Base-by-base conservation (phyloP, 139 green algal species). In the Chlamydomonas sp. region DNA sequence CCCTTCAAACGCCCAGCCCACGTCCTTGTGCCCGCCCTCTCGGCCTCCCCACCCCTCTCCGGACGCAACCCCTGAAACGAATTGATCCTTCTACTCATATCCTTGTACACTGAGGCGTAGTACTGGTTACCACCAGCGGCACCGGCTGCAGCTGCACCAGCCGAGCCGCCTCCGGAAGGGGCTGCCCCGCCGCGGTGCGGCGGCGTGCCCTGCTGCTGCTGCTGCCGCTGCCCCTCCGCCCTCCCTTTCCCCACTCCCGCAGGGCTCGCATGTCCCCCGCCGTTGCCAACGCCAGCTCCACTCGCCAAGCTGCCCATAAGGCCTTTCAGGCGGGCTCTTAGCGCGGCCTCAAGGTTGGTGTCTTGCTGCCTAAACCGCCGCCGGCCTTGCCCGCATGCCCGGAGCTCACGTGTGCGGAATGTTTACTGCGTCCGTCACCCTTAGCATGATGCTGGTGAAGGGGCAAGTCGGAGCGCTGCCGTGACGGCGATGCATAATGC, bases 91-190 rank as follows among this genome's bases (percentile, higher is more conserved):
- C 31, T 49, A 49, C 84, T 62, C 84, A 88, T 75, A 7, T 77
- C 84, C 75, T 88, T 88, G 64, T 88, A 88, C 49, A 88, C 75
- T 0, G 63, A 75, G 8, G 74, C 75, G 10, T 77, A 9, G 66
- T 88, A 88, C 72, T 78, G 59, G 60, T 12, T 14, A 8, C 69
- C 81, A 6, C 59, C 71, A 16, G 63, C n/a, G 2, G 79, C 79
- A 61, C 31, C 31, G 31, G 31, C 31, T 49, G 31, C 31, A 49
- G 31, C 31, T 49, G 31, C 31, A 49, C 31, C 31, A 49, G 31
- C 31, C 31, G 31, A 49, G 31, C 31, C 31, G 31, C 31, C 31
- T 49, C 31, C 31, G 31, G 31, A 49, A 49, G 31, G 31, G 31
- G 31, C 31, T 63, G 63, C 1, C 16, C 72, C 31, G 17, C 69